phyloP scores from a whole-genome alignment of 495 filamentous ascomycete species.

The Cairneyella variabilis region DNA sequence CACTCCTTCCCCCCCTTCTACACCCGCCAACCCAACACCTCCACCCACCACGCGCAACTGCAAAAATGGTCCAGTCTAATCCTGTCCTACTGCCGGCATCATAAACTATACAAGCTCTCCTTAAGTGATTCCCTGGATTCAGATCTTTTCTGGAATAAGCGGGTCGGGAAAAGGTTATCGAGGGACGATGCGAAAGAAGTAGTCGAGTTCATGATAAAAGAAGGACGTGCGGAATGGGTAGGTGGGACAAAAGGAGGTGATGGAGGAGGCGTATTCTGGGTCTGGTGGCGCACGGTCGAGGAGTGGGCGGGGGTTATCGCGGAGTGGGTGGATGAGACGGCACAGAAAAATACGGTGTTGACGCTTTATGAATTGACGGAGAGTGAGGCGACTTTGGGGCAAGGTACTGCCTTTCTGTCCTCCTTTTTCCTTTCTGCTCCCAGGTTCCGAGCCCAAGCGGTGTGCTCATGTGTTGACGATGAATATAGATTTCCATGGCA shows the following conservation, averaged over 20 bases:
- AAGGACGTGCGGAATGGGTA: conserved; percentile 69
- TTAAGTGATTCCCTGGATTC: conserved; percentile 54
- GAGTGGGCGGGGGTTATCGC: conserved; percentile 67
- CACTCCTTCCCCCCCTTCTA: conserved; percentile 73
- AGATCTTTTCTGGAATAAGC: conserved; percentile 50
- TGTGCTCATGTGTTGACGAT: too few relatives aligned
- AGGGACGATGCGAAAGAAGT: conserved; percentile 62
- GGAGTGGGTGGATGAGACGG: conserved; percentile 69
- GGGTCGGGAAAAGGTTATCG: conserved; percentile 51
- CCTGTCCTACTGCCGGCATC: conserved; percentile 74
- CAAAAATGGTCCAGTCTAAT: conserved; percentile 82
- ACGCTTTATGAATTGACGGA: conserved; percentile 74
- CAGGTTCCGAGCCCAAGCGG: too few relatives aligned
- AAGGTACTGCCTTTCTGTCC: conserved; percentile 44
- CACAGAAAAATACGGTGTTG: conserved; percentile 68
- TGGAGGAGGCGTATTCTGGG: conserved; percentile 30
- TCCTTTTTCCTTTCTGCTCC: conserved; percentile 4
- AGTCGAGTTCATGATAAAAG: conserved; percentile 66
- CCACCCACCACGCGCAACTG: conserved; percentile 73
- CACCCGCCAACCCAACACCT: conserved; percentile 72
- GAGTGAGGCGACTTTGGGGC: conserved; percentile 57
- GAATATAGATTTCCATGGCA: conserved; percentile 75
- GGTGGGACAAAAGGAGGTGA: conserved; percentile 3
- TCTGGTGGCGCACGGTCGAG: conserved; percentile 68
- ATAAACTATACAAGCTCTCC: conserved; percentile 67